These are phyloP conservation scores for Fusarium torulosum DNA, from an alignment of 2,329 filamentous ascomycete genomes.

Conservation along the genomic window DNA sequence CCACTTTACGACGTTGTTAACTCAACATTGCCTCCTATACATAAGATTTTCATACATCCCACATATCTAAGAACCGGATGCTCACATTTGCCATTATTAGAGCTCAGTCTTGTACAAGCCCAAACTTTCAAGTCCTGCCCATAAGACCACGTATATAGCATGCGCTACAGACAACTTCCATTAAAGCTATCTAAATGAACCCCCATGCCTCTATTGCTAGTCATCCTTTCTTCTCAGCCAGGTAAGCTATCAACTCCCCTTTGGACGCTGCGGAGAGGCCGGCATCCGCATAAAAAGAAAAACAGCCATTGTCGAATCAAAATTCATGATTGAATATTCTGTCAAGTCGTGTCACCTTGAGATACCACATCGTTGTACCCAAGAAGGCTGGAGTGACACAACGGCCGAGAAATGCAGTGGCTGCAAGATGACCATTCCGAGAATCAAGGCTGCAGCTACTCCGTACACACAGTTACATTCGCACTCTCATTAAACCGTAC, in stretches of 20 bases:
- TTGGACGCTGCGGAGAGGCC: conserved; percentile 1
- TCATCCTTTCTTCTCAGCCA: not conserved
- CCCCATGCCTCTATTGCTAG: too few relatives aligned
- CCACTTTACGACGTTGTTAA: too few relatives aligned
- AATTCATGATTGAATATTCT: not conserved
- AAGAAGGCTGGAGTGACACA: not conserved
- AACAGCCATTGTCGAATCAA: conserved; percentile 17
- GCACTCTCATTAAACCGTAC: not conserved
- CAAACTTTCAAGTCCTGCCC: too few relatives aligned
- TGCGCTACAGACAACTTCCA: too few relatives aligned
- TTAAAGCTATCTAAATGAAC: too few relatives aligned
- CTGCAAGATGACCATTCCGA: not conserved
- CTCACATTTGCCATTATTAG: too few relatives aligned
- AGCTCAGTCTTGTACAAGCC: too few relatives aligned
- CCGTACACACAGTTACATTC: not conserved
- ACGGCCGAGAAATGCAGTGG: not conserved
- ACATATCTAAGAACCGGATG: too few relatives aligned
- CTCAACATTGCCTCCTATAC: too few relatives aligned
- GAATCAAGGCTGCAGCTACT: not conserved
- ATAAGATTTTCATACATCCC: too few relatives aligned
- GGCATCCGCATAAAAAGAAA: conserved; percentile 14
- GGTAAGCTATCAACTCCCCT: not conserved
- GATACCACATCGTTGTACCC: not conserved
- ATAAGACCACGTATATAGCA: too few relatives aligned
- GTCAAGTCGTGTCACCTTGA: conserved; percentile 10